Evolutionary conservation across 345 rosid genomes (phyloP).

Genomic region (Hypericum perforatum): DNA sequence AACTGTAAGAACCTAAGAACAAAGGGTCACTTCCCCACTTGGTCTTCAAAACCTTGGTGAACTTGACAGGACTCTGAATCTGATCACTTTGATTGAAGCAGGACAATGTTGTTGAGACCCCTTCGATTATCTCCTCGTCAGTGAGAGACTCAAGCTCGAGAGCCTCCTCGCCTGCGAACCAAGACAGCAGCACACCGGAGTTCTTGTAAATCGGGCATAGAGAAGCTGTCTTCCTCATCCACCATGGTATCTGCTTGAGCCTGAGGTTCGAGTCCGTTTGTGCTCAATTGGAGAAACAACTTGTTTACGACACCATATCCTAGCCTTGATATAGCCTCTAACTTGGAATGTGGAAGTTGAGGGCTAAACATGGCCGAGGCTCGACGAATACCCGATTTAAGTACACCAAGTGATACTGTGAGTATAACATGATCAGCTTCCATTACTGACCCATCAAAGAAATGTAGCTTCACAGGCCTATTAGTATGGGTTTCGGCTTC

Average conservation of each 20-base stretch:
- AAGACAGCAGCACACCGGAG: conserved; percentile 65
- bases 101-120: conserved; percentile 51
- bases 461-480: conserved; percentile 67
- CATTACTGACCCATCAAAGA: conserved; percentile 65
- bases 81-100: conserved; percentile 22
- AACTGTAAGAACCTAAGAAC: conserved; percentile 83
- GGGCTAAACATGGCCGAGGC: conserved; percentile 63
- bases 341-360: conserved; percentile 65
- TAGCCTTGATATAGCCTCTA: conserved; percentile 63
- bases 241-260: conserved; percentile 63
- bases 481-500: conserved; percentile 16
- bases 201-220: conserved; percentile 56
- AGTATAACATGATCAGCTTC: conserved; percentile 82
- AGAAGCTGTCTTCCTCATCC: conserved; percentile 93
- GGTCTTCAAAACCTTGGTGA: conserved; percentile 56
- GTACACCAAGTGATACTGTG: conserved; percentile 83
- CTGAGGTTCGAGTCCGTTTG: conserved; percentile 23
- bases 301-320: conserved; percentile 96
- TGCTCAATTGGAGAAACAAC: conserved; percentile 52
- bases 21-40: conserved; percentile 89
- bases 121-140: conserved; percentile 62
- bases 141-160: conserved; percentile 63
- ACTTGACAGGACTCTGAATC: conserved; percentile 21
- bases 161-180: conserved; percentile 98
- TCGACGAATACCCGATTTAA: conserved; percentile 55